Evolutionary conservation across 805 yeast species (phyloP), one percentile per base, ranked within the genome.

Genomic region (Candida jianshihensis): DNA sequence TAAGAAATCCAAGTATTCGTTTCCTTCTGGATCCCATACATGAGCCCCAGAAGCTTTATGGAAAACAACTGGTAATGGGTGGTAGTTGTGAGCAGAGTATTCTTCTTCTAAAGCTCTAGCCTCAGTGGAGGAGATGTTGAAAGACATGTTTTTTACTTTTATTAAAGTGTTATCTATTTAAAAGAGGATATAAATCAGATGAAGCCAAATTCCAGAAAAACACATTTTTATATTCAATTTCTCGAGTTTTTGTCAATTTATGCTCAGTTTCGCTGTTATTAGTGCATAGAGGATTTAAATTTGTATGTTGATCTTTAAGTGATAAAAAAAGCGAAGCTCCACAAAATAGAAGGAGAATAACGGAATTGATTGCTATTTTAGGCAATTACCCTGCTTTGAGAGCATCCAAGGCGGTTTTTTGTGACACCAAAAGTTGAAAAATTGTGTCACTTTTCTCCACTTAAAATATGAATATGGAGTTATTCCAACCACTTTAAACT

Each of bases 21-120:
- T 85, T 46, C 96, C 97, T 64, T 90, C 97, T 7, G 97, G 96
- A 60, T 90, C 97, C 96, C 96, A 90, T 17, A 90, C 96, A 47
- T 85, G 81, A 19, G 96, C 96, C 34, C 97, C 97, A 41, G 59
- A 46, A 13, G 95, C 97, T 53, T 71, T 78, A 53, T 83, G 72
- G 64, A 90, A 84, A 13, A 90, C 97, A 41, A 90, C 96, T 11
- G 97, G 97, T 44, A 90, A 66, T 35, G 97, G 97, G 64, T 87
- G 96, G 68, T 90, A 90, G 70, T 90, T 90, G 66, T 89, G 97
- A 21, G 97, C 97, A 33, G 96, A 85, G 65, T 83, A 87, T 42
- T 81, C 66, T 38, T 73, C 63, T 63, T 90, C 97, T 64, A 73
- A 77, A 36, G 73, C 66, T 42, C 66, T 66, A 26, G 96, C 83